Base-by-base conservation (phyloP, 805 yeast species). In the Citeromyces matritensis region DNA sequence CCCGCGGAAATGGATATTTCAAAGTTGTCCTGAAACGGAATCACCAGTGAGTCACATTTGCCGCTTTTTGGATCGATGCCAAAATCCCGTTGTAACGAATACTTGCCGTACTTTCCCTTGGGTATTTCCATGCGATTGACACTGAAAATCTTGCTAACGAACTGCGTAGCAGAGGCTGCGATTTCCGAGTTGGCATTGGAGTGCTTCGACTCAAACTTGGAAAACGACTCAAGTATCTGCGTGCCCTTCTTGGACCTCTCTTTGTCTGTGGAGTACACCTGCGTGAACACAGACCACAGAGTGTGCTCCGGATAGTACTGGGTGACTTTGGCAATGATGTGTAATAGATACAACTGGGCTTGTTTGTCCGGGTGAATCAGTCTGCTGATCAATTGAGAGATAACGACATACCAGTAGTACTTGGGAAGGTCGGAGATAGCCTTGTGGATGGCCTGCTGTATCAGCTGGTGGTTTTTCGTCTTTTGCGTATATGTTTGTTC, bases 351-450 rank as follows among this genome's bases (percentile, higher is more conserved):
- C 2, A 60, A 63, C 19, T 63, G 66, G 0, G 91, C 73, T 0
- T 60, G 57, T 2, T 53, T 51, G 39, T 78, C 74, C 1, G 65
- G 56, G 42, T 82, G 91, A 1, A 70, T 58, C 35, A 86, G 61
- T 42, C 97, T 63, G 0, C 96, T 84, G 4, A 88, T 55, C 24
- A 91, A 48, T 47, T 91, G 97, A 0, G 96, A 81, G 13, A 88
- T 57, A 0, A 84, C 94, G 0, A 85, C 65, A 47, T 80, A 88
- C 81, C 95, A 84, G 51, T 65, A 47, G 31, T 62, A 67, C 24
- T 60, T 48, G 40, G 85, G 69, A 45, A 75, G 48, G 35, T 48
- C 41, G 33, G 51, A 54, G 6, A 63, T 44, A 4, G 68, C 60
- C 15, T 57, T 58, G 4, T 56, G 53, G 14, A 78, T 56, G 31